Conservation (phyloP, 1,139 yeast genomes). For the Nakaseomyces sp. region DNA sequence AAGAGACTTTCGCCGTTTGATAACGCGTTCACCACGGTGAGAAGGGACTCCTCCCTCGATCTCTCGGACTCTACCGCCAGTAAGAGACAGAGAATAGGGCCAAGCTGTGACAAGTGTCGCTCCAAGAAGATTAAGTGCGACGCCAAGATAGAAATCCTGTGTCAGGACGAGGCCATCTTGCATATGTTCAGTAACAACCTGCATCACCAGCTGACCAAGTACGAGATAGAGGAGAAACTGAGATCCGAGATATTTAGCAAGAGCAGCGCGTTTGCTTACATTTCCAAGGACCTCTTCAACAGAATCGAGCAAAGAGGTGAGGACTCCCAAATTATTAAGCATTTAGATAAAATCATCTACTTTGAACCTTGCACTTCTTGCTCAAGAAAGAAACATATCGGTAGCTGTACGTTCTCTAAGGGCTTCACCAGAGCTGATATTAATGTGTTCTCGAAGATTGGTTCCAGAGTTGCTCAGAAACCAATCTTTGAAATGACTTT, state of each 20-base stretch:
- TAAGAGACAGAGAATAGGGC: conserved; percentile 60
- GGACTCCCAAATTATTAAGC: conserved; percentile 17
- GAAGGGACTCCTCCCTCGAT: background rate
- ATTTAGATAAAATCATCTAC: conserved; percentile 26
- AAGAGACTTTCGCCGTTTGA: conserved; percentile 1
- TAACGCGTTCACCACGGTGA: background rate
- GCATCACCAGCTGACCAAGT: conserved; percentile 5
- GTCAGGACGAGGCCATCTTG: conserved; percentile 13
- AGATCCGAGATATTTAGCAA: background rate
- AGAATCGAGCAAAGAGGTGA: conserved; percentile 1
- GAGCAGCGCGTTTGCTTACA: conserved; percentile 5
- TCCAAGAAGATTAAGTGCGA: conserved; percentile 68
- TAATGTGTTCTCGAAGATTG: conserved; percentile 21
- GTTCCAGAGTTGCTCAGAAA: conserved; percentile 14
- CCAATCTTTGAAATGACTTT: conserved; percentile 22
- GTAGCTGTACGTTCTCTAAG: conserved; percentile 22
- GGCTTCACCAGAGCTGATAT: conserved; percentile 29
- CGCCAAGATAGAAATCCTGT: conserved; percentile 42
- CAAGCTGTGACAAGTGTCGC: conserved; percentile 67
- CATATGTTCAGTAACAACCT: conserved; percentile 11
- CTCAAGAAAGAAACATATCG: conserved; percentile 11
- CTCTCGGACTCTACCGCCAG: background rate
- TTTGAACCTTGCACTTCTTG: conserved; percentile 27
- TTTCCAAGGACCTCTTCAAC: conserved; percentile 7
- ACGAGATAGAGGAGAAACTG: conserved; percentile 3